Conservation (phyloP, 2,329 filamentous ascomycete genomes). For the Apiospora saccharicola region DNA sequence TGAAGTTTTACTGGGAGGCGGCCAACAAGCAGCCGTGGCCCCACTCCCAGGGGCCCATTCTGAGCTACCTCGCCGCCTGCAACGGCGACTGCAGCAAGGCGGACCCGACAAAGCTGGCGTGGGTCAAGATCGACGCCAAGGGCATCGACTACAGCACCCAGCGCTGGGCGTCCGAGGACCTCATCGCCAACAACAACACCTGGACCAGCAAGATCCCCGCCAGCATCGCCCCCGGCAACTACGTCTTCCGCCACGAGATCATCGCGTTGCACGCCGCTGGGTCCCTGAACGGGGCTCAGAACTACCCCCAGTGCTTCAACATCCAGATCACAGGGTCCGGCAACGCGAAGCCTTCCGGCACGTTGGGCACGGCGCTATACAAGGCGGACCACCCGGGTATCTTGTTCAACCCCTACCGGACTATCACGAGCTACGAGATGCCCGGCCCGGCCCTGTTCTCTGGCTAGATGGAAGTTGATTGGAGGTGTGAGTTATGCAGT, state of each 20-base stretch:
- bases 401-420: conserved; percentile 59
- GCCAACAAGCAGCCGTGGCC: conserved; percentile 37
- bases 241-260: conserved; percentile 56
- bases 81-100: conserved; percentile 38
- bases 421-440: conserved; percentile 35
- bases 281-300: conserved; percentile 47
- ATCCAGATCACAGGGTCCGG: conserved; percentile 60
- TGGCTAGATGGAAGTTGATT: background rate
- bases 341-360: conserved; percentile 51
- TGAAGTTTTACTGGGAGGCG: conserved; percentile 43
- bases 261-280: conserved; percentile 51
- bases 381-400: conserved; percentile 61
- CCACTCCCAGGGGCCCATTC: conserved; percentile 48
- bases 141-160: conserved; percentile 40
- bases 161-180: conserved; percentile 47
- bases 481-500: background rate
- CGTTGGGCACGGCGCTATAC: conserved; percentile 60
- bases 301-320: conserved; percentile 61
- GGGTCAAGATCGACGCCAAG: conserved; percentile 40
- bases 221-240: conserved; percentile 46
- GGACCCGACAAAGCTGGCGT: conserved; percentile 40
- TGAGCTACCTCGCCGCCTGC: conserved; percentile 47
- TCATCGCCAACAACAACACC: conserved; percentile 57
- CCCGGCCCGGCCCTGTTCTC: conserved; percentile 35
- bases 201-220: conserved; percentile 49